A percentile compares a stretch with the other conserved stretches of the same genome.
These are phyloP conservation scores for Mucor lusitanicus DNA, from an alignment of 371 early-diverging fungal genomes.

Conservation along the genomic window DNA sequence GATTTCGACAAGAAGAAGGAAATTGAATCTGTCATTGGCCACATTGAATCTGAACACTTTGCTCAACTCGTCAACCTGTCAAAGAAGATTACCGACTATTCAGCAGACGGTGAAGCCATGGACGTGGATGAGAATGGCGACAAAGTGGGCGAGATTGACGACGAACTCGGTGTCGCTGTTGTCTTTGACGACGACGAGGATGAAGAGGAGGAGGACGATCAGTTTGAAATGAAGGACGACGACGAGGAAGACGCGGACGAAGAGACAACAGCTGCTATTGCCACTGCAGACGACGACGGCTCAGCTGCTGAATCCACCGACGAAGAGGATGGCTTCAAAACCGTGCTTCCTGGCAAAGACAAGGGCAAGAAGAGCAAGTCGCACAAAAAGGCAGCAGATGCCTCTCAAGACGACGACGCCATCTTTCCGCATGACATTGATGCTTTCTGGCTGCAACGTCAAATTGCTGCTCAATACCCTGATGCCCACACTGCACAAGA, in stretches of 20 bases:
- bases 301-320: slow-evolving; percentile 37
- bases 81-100: slow-evolving; percentile 92
- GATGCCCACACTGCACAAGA: slow-evolving; percentile 88
- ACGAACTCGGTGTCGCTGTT: slow-evolving; percentile 78
- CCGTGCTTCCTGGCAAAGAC: slow-evolving; percentile 52
- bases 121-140: slow-evolving; percentile 51
- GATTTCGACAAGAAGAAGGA: slow-evolving; percentile 89
- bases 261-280: slow-evolving; percentile 9
- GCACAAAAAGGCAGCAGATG: slow-evolving; percentile 11
- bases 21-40: slow-evolving; percentile 75
- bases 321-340: slow-evolving; percentile 58
- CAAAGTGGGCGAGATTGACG: slow-evolving; percentile 65
- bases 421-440: slow-evolving; percentile 85
- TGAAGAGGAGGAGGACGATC: slow-evolving; percentile 66
- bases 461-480: slow-evolving; percentile 74
- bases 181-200: slow-evolving; percentile 77
- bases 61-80: slow-evolving; percentile 88
- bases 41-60: slow-evolving; percentile 77
- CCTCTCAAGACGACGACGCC: slow-evolving; percentile 31
- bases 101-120: slow-evolving; percentile 48
- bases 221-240: slow-evolving; percentile 63
- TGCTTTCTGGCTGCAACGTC: slow-evolving; percentile 97
- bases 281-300: slow-evolving; percentile 13
- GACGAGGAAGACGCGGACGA: slow-evolving; percentile 53
- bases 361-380: slow-evolving; percentile 35